Conservation (phyloP, 331 rosid species). For the Phaseolus coccineus region DNA sequence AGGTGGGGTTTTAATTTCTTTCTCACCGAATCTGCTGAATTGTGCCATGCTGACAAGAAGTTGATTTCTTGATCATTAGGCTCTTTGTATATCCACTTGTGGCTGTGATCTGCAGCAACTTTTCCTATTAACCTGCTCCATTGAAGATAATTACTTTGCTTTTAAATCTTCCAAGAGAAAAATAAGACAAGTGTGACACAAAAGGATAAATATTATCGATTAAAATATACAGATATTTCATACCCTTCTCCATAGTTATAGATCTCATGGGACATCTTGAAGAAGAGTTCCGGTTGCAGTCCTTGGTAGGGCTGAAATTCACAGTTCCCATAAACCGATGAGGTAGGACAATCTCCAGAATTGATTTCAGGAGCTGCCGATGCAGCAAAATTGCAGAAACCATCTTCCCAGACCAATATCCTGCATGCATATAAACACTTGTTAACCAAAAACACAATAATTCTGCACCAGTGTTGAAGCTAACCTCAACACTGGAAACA, state of each 20-base stretch:
- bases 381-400: constrained; percentile 94
- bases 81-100: constrained; percentile 97
- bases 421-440: constrained; percentile 52
- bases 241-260: constrained; percentile 99
- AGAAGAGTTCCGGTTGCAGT: constrained; percentile 94
- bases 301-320: constrained; percentile 80
- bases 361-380: constrained; percentile 73
- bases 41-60: constrained; percentile 95
- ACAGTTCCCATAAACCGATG: constrained; percentile 73
- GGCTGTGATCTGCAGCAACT: constrained; percentile 97
- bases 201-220: background rate
- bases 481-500: constrained; percentile 13
- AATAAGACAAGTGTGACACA: background rate
- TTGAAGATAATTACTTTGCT: constrained; percentile 32
- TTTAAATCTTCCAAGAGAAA: background rate
- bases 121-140: constrained; percentile 70
- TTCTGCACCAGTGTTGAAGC: constrained; percentile 18
- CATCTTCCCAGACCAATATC: constrained; percentile 99
- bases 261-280: constrained; percentile 99
- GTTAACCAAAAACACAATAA: constrained; percentile 12
- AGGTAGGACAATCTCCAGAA: constrained; percentile 63
- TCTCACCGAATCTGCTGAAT: constrained; percentile 84
- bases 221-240: background rate
- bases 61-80: constrained; percentile 91
- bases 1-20: background rate